Evolutionary conservation across 2,329 filamentous ascomycete genomes (phyloP).

Genomic region (Leptodontidium sp.): DNA sequence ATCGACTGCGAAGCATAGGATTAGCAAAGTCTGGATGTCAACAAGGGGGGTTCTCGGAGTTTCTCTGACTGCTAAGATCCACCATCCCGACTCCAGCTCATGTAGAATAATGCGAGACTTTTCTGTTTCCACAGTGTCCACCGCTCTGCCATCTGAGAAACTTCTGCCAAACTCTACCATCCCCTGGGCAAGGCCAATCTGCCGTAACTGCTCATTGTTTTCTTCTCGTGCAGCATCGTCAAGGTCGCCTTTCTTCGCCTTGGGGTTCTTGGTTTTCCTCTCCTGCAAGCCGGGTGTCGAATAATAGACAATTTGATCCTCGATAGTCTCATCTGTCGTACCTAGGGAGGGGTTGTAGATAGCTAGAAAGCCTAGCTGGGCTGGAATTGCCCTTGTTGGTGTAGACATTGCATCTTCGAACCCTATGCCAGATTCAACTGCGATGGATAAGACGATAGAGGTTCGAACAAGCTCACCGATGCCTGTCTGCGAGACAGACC

Average conservation of each 20-base stretch:
- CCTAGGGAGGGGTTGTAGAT: constrained; percentile 93
- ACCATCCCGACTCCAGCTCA: constrained; percentile 92
- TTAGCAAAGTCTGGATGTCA: constrained; percentile 28
- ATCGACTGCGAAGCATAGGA: constrained; percentile 66
- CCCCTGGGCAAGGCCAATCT: constrained; percentile 95
- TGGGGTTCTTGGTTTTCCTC: constrained; percentile 20
- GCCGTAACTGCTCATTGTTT: constrained; percentile 85
- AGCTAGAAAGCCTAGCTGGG: constrained; percentile 87
- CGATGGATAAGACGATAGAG: background rate
- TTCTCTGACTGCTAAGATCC: constrained; percentile 83
- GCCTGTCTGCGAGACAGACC: background rate
- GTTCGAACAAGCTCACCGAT: background rate
- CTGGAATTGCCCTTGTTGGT: constrained; percentile 59
- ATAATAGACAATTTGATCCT: constrained; percentile 93
- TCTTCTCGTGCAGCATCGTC: constrained; percentile 61
- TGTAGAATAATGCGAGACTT: constrained; percentile 84
- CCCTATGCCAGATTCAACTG: background rate
- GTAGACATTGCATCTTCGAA: constrained; percentile 43
- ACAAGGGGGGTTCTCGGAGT: background rate
- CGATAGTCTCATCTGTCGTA: constrained; percentile 64
- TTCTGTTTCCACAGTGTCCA: constrained; percentile 91
- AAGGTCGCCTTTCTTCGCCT: constrained; percentile 36
- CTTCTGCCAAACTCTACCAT: constrained; percentile 93
- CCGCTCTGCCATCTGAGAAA: constrained; percentile 79
- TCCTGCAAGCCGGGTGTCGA: constrained; percentile 45